phyloP scores from a whole-genome alignment of 2,329 filamentous ascomycete species.

The Canariomyces notabilis region DNA sequence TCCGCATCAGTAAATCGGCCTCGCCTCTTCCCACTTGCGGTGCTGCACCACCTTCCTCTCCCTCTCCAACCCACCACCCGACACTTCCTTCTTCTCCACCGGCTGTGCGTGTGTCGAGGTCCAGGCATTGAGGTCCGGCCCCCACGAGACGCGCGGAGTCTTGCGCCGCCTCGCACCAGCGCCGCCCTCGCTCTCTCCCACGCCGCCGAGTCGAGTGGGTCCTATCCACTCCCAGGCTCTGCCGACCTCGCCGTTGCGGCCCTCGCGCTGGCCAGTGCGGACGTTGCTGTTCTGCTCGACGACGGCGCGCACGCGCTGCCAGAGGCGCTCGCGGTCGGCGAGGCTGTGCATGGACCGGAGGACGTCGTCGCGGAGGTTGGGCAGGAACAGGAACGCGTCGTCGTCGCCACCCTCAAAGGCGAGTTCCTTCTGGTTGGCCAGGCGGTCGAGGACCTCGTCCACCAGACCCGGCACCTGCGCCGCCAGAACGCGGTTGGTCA shows the following conservation, averaged over 20 bases:
- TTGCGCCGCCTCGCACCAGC: slow-evolving; percentile 43
- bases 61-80: slow-evolving; percentile 18
- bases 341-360: slow-evolving; percentile 75
- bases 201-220: slow-evolving; percentile 42
- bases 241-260: slow-evolving; percentile 59
- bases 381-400: slow-evolving; percentile 79
- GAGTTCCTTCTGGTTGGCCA: slow-evolving; percentile 79
- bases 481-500: slow-evolving; percentile 58
- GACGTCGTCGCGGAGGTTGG: slow-evolving; percentile 87
- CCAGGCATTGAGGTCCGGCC: slow-evolving; percentile 36
- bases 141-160: slow-evolving; percentile 48
- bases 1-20: slow-evolving; percentile 24
- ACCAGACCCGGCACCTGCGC: slow-evolving; percentile 78
- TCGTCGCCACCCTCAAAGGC: slow-evolving; percentile 65
- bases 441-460: slow-evolving; percentile 73
- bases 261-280: slow-evolving; percentile 65
- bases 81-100: slow-evolving; percentile 30
- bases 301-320: slow-evolving; percentile 75
- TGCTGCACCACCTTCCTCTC: slow-evolving; percentile 26
- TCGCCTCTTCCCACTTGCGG: slow-evolving; percentile 38
- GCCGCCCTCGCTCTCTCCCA: slow-evolving; percentile 30
- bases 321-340: slow-evolving; percentile 71
- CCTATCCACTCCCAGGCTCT: slow-evolving; percentile 68
- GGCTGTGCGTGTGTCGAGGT: no score
- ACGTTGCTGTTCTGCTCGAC: slow-evolving; percentile 95